phyloP scores from a whole-genome alignment of 164 flowering plant genomes.

The grape (Vitis vinifera) region DNA sequence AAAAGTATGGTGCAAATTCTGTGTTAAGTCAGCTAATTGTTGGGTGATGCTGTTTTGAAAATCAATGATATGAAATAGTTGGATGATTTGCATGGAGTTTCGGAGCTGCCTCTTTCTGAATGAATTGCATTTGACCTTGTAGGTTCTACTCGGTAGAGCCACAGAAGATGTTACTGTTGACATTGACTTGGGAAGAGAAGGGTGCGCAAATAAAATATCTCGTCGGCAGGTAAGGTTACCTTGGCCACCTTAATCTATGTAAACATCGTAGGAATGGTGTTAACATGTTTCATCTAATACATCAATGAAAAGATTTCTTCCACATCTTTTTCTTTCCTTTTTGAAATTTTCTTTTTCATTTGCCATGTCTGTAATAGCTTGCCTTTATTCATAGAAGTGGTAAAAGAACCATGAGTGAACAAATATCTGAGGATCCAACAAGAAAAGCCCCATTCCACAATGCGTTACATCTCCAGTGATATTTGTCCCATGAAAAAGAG shows the following conservation, averaged over 20 bases:
- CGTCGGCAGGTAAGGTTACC: slow-evolving; percentile 68
- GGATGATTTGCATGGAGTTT: background rate
- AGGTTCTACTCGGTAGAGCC: slow-evolving; percentile 84
- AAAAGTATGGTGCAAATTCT: background rate
- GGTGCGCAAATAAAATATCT: slow-evolving; percentile 68
- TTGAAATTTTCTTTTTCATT: background rate
- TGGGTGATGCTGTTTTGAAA: background rate
- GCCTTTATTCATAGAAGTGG: background rate
- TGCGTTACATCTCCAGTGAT: background rate
- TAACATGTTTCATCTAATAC: too few species aligned
- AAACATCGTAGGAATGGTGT: too few species aligned
- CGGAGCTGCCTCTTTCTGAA: background rate
- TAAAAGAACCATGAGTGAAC: background rate
- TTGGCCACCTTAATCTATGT: background rate
- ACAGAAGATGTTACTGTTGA: slow-evolving; percentile 67
- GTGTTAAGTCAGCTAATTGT: background rate
- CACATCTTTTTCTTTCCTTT: background rate
- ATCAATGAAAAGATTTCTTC: too few species aligned
- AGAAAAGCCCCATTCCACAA: background rate
- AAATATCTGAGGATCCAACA: background rate
- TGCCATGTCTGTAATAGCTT: background rate
- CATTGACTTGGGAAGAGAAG: slow-evolving; percentile 79
- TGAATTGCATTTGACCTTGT: slow-evolving; percentile 7
- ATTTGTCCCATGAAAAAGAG: background rate
- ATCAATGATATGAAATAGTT: background rate